Base-by-base conservation (phyloP, 495 filamentous ascomycete species). In the Entonaema liquescens region DNA sequence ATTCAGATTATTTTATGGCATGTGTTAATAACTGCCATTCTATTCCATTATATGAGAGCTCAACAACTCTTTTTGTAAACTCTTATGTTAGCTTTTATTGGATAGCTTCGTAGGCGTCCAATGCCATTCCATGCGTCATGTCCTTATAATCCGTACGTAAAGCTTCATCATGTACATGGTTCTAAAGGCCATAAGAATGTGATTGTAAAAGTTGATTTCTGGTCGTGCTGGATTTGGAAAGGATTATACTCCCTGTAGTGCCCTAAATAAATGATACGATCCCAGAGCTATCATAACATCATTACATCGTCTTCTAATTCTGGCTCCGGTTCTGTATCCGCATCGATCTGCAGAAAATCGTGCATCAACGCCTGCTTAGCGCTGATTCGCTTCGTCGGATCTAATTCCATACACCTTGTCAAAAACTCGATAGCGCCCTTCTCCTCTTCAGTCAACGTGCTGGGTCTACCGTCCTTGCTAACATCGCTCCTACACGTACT, bases 351-450 rank as follows among this genome's bases (percentile, higher is more conserved):
- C 52, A 97, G 75, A 77, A 98, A 99, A 13, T 93, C 89, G 80
- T 97, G 91, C 11, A 83, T 70, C 66, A 95, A 71, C 3, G 92
- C 92, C 71, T 92, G 88, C 65, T 83, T 83, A 0, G 92, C 92
- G 47, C 87, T 91, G 40, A 93, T 91, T n/a, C 92, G 79, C 75
- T 83, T 88, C 21, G 75, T 76, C 0, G 92, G 90, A 77, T 95
- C 91, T 36, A 93, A 78, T 21, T 94, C 90, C 75, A 95, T 83
- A 74, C 90, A 91, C n/a, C 83, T 71, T 26, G 84, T 80, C 56
- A 95, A 71, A 72, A 95, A 93, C 47, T 84, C 81, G 1, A 92
- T 81, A 5, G 90, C 91, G 42, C 87, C 77, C 72, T 85, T 84
- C 78, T 93, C 91, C 7, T 90, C 89, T 0, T 80, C 77, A 0